phyloP scores from a whole-genome alignment of 2,329 filamentous ascomycete species.

The Lachnellula suecica region DNA sequence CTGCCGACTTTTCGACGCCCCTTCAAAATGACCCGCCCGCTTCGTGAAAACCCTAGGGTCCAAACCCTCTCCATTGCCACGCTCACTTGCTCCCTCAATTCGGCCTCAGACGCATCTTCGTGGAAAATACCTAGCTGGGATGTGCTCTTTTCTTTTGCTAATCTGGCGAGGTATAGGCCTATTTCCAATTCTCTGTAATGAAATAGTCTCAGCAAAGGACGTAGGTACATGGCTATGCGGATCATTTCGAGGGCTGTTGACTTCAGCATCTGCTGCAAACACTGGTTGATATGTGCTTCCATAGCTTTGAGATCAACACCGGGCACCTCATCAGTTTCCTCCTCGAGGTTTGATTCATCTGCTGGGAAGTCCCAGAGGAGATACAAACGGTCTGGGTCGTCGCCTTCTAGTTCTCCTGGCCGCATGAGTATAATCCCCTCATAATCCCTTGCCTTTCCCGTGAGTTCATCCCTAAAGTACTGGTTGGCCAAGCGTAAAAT shows the following conservation, averaged over 20 bases:
- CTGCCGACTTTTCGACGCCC: background rate
- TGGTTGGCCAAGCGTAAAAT: background rate
- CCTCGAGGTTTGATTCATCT: background rate
- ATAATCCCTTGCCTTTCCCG: background rate
- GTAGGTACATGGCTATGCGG: too few species aligned
- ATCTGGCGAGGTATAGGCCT: background rate
- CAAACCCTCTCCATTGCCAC: background rate
- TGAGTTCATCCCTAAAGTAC: background rate
- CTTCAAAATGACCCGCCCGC: background rate
- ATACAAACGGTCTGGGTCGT: background rate
- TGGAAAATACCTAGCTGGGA: background rate
- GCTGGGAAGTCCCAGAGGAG: background rate
- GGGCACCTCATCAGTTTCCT: background rate
- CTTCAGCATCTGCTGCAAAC: too few species aligned
- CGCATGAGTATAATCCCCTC: background rate
- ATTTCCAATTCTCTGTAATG: too few species aligned
- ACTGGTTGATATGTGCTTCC: conserved; percentile 4
- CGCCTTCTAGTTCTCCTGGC: background rate
- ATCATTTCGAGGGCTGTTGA: too few species aligned
- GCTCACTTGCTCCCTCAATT: background rate
- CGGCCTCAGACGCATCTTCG: background rate
- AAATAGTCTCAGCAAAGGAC: too few species aligned
- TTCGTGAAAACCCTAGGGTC: background rate
- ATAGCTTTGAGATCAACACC: background rate
- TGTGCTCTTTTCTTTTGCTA: background rate